phyloP scores from a whole-genome alignment of 192 early-diverging fungal species.

The Podila minutissima region DNA sequence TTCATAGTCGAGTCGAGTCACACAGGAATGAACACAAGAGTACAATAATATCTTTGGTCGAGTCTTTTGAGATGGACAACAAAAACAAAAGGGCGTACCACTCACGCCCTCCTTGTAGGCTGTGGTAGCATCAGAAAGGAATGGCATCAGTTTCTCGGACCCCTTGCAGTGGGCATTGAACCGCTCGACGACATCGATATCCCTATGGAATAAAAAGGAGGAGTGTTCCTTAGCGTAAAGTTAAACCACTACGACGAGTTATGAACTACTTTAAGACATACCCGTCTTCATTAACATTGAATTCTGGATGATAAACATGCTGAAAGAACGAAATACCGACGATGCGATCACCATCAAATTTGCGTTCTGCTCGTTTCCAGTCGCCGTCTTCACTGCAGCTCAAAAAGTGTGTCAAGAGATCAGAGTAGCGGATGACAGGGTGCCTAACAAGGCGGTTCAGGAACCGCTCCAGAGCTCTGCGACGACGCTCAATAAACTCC shows the following conservation, averaged over 20 bases:
- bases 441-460: slow-evolving; percentile 55
- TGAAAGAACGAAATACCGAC: slow-evolving; percentile 52
- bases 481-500: slow-evolving; percentile 52
- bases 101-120: slow-evolving; percentile 48
- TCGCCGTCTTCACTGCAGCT: slow-evolving; percentile 54
- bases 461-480: slow-evolving; percentile 51
- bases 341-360: slow-evolving; percentile 54
- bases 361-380: slow-evolving; percentile 50
- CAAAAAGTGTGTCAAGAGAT: slow-evolving; percentile 55
- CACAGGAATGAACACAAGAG: neutral
- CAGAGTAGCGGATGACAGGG: slow-evolving; percentile 55
- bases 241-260: too few species aligned
- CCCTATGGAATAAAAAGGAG: slow-evolving; percentile 14
- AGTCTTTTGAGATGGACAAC: neutral
- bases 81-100: slow-evolving; percentile 14
- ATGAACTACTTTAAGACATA: slow-evolving; percentile 8
- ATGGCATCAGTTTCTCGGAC: slow-evolving; percentile 52
- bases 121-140: slow-evolving; percentile 42
- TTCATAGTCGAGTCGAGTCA: neutral
- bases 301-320: slow-evolving; percentile 58
- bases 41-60: neutral
- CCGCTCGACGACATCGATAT: slow-evolving; percentile 47
- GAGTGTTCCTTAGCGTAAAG: too few species aligned
- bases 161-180: slow-evolving; percentile 50
- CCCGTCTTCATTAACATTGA: slow-evolving; percentile 56